phyloP scores from a whole-genome alignment of 2,329 filamentous ascomycete species.

The Gremmenia infestans region DNA sequence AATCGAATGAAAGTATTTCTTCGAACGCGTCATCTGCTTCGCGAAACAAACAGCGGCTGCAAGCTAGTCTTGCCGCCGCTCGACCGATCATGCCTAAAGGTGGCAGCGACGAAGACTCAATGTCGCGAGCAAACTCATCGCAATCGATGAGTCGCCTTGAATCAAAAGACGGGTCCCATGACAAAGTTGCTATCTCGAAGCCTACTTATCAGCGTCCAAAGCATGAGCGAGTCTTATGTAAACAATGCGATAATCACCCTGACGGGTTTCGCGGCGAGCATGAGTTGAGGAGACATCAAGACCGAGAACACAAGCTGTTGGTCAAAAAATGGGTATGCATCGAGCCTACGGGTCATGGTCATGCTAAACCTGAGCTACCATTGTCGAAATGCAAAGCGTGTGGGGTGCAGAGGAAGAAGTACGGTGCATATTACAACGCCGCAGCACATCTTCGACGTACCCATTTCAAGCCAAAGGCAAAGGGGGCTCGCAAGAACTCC shows the following conservation, averaged over 20 bases:
- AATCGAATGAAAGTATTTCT: conserved; percentile 31
- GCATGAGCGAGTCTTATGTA: conserved; percentile 45
- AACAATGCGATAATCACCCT: conserved; percentile 73
- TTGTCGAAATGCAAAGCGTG: conserved; percentile 66
- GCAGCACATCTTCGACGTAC: conserved; percentile 80
- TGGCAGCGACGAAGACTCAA: conserved; percentile 23
- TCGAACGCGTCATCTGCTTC: conserved; percentile 26
- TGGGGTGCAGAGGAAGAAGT: conserved; percentile 71
- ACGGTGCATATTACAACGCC: conserved; percentile 89
- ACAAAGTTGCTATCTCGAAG: conserved; percentile 31
- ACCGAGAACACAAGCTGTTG: conserved; percentile 57
- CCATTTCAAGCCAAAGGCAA: conserved; percentile 68
- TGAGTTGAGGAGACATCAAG: conserved; percentile 67
- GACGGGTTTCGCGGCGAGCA: conserved; percentile 89
- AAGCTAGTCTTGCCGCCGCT: conserved; percentile 24
- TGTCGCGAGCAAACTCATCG: conserved; percentile 28
- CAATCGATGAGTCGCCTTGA: conserved; percentile 26
- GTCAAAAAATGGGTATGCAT: conserved; percentile 56
- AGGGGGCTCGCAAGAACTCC: conserved; percentile 34
- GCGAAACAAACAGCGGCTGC: conserved; percentile 30
- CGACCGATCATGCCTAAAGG: conserved; percentile 30
- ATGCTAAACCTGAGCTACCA: conserved; percentile 54
- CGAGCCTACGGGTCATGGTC: conserved; percentile 44
- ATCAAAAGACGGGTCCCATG: conserved; percentile 29
- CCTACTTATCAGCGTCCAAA: conserved; percentile 32